Conservation (phyloP, 129 eudicot species). For the Saussurea involucrata region DNA sequence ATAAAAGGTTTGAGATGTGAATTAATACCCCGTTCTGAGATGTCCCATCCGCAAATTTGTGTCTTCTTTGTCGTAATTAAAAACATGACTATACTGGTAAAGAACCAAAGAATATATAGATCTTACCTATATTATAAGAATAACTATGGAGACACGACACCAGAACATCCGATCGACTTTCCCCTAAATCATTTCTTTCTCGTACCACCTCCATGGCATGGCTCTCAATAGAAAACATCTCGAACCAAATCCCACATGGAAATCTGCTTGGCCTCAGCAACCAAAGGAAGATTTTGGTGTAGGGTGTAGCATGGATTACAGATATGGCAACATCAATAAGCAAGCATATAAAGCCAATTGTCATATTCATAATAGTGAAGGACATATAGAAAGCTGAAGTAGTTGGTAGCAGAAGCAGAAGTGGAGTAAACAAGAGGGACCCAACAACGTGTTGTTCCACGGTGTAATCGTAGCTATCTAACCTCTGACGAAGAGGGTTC, state of each 20-base stretch:
- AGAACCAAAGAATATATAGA: not conserved
- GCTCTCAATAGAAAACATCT: conserved; percentile 35
- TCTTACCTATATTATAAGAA: conserved; percentile 54
- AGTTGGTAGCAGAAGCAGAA: conserved; percentile 83
- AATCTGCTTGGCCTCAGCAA: conserved; percentile 63
- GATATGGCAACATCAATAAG: conserved; percentile 52
- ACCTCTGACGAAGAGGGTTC: conserved; percentile 93
- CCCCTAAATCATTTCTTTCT: conserved; percentile 11
- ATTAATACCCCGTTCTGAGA: not conserved
- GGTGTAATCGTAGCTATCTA: conserved; percentile 86
- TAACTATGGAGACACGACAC: conserved; percentile 68
- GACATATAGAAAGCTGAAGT: conserved; percentile 88
- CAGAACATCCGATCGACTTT: conserved; percentile 35
- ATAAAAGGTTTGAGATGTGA: not conserved
- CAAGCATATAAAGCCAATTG: conserved; percentile 42
- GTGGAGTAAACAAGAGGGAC: conserved; percentile 83
- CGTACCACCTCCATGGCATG: conserved; percentile 24
- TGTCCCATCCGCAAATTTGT: not conserved
- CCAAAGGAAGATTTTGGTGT: conserved; percentile 68
- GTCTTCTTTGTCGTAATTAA: too few species aligned
- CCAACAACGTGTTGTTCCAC: conserved; percentile 97
- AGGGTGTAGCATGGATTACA: conserved; percentile 88
- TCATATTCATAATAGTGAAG: conserved; percentile 67
- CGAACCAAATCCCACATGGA: conserved; percentile 88
- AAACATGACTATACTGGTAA: not conserved